These are phyloP conservation scores for Candida sojae DNA, from an alignment of 1,139 yeast species.

Conservation along the genomic window DNA sequence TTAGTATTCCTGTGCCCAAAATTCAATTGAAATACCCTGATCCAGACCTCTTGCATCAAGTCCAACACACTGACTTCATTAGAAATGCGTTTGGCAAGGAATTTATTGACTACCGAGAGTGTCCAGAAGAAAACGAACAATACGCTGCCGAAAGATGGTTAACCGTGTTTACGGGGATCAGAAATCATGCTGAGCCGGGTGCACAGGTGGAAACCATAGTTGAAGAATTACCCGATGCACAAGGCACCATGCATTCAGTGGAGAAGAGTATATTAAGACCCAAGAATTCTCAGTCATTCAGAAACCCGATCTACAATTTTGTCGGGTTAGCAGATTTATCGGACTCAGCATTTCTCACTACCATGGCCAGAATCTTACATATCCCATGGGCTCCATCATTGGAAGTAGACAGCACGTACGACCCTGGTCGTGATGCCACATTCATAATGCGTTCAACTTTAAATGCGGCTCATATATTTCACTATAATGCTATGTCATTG, in stretches of 20 bases:
- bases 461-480: constrained; percentile 43
- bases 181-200: constrained; percentile 21
- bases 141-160: constrained; percentile 44
- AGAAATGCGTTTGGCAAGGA: constrained; percentile 43
- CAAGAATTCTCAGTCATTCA: constrained; percentile 23
- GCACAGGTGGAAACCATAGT: constrained; percentile 12
- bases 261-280: constrained; percentile 15
- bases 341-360: constrained; percentile 44
- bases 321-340: constrained; percentile 44
- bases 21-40: constrained; percentile 29
- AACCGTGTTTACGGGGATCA: constrained; percentile 40
- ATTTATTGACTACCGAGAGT: constrained; percentile 30
- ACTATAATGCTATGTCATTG: constrained; percentile 50
- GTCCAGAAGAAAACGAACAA: constrained; percentile 37
- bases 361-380: constrained; percentile 44
- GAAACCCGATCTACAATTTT: constrained; percentile 32
- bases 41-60: constrained; percentile 28
- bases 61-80: constrained; percentile 41
- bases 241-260: constrained; percentile 12
- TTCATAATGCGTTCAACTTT: constrained; percentile 32
- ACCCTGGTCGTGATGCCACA: constrained; percentile 35
- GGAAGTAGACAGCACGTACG: constrained; percentile 33
- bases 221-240: constrained; percentile 15
- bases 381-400: constrained; percentile 48
- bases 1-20: constrained; percentile 21